Percentiles rank a stretch among this genome's conserved stretches.
Evolutionary conservation across 257 asterid genomes (phyloP).

Genomic region (Jacaranda copaia): DNA sequence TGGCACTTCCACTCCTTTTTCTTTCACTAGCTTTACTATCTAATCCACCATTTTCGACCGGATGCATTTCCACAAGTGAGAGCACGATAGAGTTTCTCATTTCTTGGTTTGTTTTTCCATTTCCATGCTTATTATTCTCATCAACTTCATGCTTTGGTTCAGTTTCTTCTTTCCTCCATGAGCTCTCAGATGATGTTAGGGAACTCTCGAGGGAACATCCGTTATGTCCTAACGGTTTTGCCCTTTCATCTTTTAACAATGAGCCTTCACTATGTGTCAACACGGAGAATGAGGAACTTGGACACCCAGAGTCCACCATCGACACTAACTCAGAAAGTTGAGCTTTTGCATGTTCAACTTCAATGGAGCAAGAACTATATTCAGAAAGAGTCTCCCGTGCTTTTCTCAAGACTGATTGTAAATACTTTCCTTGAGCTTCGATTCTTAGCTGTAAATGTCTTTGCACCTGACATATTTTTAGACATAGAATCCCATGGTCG

Average conservation of each 20-base stretch:
- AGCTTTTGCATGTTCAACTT: slow-evolving; percentile 66
- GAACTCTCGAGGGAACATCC: slow-evolving; percentile 64
- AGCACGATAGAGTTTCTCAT: slow-evolving; percentile 23
- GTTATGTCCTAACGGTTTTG: slow-evolving; percentile 32
- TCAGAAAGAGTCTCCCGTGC: slow-evolving; percentile 77
- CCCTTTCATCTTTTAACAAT: slow-evolving; percentile 34
- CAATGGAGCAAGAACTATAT: slow-evolving; percentile 56
- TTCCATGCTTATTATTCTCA: not conserved
- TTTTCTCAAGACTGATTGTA: slow-evolving; percentile 70
- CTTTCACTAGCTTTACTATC: too few species aligned
- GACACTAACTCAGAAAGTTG: slow-evolving; percentile 72
- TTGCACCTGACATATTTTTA: slow-evolving; percentile 61
- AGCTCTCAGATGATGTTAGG: slow-evolving; percentile 67
- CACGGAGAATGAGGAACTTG: slow-evolving; percentile 56
- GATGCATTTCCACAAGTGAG: too few species aligned
- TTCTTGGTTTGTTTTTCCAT: slow-evolving; percentile 11
- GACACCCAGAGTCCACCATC: slow-evolving; percentile 62
- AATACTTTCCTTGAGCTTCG: slow-evolving; percentile 89
- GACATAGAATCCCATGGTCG: not conserved
- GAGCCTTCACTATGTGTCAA: slow-evolving; percentile 60
- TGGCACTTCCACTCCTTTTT: too few species aligned
- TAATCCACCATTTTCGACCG: too few species aligned
- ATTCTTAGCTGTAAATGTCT: slow-evolving; percentile 77
- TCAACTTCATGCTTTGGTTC: slow-evolving; percentile 20
- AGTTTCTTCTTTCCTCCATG: slow-evolving; percentile 40